Evolutionary conservation across 2,329 filamentous ascomycete genomes (phyloP), one percentile per base, ranked within the genome.

Genomic region (Verruconis gallopava): DNA sequence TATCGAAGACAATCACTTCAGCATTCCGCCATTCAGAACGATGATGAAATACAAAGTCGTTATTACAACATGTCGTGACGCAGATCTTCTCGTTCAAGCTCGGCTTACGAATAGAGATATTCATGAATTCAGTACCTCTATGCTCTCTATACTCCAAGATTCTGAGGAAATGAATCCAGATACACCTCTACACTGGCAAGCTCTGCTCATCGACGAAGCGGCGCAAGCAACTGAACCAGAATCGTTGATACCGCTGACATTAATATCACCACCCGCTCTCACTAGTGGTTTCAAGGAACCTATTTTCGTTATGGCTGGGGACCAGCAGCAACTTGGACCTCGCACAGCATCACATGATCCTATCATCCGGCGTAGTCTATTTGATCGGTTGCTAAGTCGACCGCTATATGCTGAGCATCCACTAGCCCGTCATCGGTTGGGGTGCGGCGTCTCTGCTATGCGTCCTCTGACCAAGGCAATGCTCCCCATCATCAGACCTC

Each of bases 171-270:
- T 47, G 38, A 49, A 65, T 17, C 25, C 25, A 9, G 25, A 30
- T 30, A n/a, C n/a, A n/a, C n/a, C n/a, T n/a, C 25, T n/a, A 30
- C 62, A 67, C 47, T 67, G 64, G 64, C 57, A 55, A 11, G 64
- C 63, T 4, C 51, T 67, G 1, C 46, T 68, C 9, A 52, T 68
- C 22, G 65, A 67, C 46, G 65, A 68, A 53, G 65, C 64, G 12
- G 64, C 63, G 4, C 65, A 67, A 50, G 62, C 62, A 2, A 65
- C 59, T 4, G 64, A 68, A 47, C 52, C 63, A 2, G 61, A 65
- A 33, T 51, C 60, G 19, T 49, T 62, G 11, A 55, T 65, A 13
- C 61, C 64, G 18, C 49, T 68, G 14, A 58, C 53, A 28, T 58
- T 67, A 21, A 49, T 66, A 5, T 54, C 54, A 17, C 61, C 62